These are phyloP conservation scores for Acacia crassicarpa DNA, from an alignment of 306 rosid species.

Conservation along the genomic window DNA sequence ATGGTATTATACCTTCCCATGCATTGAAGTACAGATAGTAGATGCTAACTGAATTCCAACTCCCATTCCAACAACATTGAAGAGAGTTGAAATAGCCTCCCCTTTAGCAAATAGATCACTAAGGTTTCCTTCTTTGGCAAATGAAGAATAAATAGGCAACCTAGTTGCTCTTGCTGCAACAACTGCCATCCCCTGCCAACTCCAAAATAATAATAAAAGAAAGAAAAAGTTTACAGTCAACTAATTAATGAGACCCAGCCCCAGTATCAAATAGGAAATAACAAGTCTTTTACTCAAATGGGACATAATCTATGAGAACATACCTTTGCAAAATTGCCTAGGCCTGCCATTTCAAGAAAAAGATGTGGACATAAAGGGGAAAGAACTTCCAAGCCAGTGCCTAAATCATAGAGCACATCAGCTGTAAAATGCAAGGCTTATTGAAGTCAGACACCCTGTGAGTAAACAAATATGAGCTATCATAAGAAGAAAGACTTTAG, in stretches of 20 bases:
- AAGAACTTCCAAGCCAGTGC: slow-evolving; percentile 91
- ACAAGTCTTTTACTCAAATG: not conserved
- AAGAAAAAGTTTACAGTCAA: slow-evolving; percentile 13
- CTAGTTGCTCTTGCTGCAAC: slow-evolving; percentile 99
- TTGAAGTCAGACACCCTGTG: slow-evolving; percentile 33
- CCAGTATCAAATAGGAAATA: not conserved
- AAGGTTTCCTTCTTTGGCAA: slow-evolving; percentile 97
- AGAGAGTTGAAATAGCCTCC: slow-evolving; percentile 97
- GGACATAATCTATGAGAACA: not conserved
- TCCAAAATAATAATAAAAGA: slow-evolving; percentile 26
- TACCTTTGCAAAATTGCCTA: slow-evolving; percentile 94
- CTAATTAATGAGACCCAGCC: not conserved
- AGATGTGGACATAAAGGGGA: slow-evolving; percentile 97
- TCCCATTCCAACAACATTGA: slow-evolving; percentile 88
- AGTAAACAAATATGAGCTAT: slow-evolving; percentile 2
- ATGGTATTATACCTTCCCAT: slow-evolving; percentile 75
- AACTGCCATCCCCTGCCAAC: slow-evolving; percentile 88
- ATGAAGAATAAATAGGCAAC: slow-evolving; percentile 97
- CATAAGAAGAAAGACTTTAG: not conserved
- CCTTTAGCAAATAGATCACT: slow-evolving; percentile 99
- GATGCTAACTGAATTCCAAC: slow-evolving; percentile 93
- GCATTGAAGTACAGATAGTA: slow-evolving; percentile 82
- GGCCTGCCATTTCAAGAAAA: slow-evolving; percentile 93
- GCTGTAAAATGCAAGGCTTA: slow-evolving; percentile 58
- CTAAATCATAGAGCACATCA: slow-evolving; percentile 87